Percentiles rank a stretch among this genome's conserved stretches.
Conservation (phyloP, 2,329 filamentous ascomycete genomes). For the Scedosporium apiospermum region DNA sequence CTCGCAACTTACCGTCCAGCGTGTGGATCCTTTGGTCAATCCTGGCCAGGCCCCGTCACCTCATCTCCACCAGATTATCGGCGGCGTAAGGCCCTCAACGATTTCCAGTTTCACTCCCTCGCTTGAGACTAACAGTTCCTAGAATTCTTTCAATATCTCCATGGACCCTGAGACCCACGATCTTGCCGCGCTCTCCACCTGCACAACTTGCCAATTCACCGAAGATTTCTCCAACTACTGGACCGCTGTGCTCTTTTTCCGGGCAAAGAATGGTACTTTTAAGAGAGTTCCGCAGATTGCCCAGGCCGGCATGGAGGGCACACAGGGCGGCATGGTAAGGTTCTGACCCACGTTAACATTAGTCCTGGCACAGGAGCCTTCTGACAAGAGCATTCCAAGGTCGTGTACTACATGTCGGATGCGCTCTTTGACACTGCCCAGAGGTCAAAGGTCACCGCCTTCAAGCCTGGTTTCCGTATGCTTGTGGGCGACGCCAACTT, state of each 20-base stretch:
- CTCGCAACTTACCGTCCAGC: slow-evolving; percentile 36
- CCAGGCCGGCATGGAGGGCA: slow-evolving; percentile 27
- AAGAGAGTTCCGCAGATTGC: slow-evolving; percentile 29
- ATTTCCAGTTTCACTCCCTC: background rate
- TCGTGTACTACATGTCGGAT: slow-evolving; percentile 37
- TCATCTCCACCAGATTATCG: slow-evolving; percentile 52
- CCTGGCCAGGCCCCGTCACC: slow-evolving; percentile 38
- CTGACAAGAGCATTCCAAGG: slow-evolving; percentile 9
- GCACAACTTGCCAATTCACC: slow-evolving; percentile 27
- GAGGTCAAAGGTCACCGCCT: slow-evolving; percentile 28
- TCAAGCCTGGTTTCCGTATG: slow-evolving; percentile 39
- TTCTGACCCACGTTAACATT: slow-evolving; percentile 21
- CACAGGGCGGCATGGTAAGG: slow-evolving; percentile 21
- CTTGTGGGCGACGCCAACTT: slow-evolving; percentile 30
- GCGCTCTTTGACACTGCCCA: slow-evolving; percentile 26
- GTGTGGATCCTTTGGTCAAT: slow-evolving; percentile 30
- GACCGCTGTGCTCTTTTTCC: slow-evolving; percentile 28
- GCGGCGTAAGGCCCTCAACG: slow-evolving; percentile 22
- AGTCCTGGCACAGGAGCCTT: background rate
- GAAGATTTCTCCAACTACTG: slow-evolving; percentile 17
- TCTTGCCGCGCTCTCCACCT: slow-evolving; percentile 28
- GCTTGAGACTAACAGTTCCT: background rate
- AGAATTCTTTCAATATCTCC: slow-evolving; percentile 32
- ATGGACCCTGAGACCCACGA: slow-evolving; percentile 26
- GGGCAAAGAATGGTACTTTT: slow-evolving; percentile 28